Conservation (phyloP, 768 basidiomycete species). For the Pisolithus sp. region DNA sequence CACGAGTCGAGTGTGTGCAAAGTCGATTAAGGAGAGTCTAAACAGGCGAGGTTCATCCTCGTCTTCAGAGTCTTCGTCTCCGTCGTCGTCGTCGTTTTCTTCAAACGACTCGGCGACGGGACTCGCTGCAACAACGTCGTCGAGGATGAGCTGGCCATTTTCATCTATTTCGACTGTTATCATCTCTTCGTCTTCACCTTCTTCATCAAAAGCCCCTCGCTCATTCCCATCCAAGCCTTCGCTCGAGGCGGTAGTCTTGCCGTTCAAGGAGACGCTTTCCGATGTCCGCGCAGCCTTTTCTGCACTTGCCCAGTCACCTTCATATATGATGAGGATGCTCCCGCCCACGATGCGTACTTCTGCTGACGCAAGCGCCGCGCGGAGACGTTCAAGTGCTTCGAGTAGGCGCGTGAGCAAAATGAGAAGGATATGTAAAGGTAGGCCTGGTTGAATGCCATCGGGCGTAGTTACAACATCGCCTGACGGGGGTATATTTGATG, state of each 20-base stretch:
- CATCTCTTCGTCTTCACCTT: slow-evolving; percentile 33
- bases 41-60: slow-evolving; percentile 28
- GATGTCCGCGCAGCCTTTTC: slow-evolving; percentile 24
- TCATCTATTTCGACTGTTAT: slow-evolving; percentile 31
- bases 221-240: slow-evolving; percentile 10
- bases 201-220: slow-evolving; percentile 27
- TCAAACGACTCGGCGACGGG: slow-evolving; percentile 19
- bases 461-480: slow-evolving; percentile 5
- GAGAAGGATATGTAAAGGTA: slow-evolving; percentile 48
- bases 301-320: slow-evolving; percentile 46
- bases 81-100: slow-evolving; percentile 33
- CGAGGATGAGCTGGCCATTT: slow-evolving; percentile 14
- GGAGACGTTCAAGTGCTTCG: slow-evolving; percentile 46
- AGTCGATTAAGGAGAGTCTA: slow-evolving; percentile 82
- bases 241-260: too few relatives aligned
- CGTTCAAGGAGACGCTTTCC: not conserved
- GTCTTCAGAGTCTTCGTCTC: too few relatives aligned
- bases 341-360: slow-evolving; percentile 80
- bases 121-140: slow-evolving; percentile 8
- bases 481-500: not conserved
- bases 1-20: slow-evolving; percentile 74
- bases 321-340: slow-evolving; percentile 79
- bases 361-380: slow-evolving; percentile 39
- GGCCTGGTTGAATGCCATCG: slow-evolving; percentile 32
- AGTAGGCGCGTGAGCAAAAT: slow-evolving; percentile 53